Conservation (phyloP, 805 yeast species). For the Candida tibetensis region DNA sequence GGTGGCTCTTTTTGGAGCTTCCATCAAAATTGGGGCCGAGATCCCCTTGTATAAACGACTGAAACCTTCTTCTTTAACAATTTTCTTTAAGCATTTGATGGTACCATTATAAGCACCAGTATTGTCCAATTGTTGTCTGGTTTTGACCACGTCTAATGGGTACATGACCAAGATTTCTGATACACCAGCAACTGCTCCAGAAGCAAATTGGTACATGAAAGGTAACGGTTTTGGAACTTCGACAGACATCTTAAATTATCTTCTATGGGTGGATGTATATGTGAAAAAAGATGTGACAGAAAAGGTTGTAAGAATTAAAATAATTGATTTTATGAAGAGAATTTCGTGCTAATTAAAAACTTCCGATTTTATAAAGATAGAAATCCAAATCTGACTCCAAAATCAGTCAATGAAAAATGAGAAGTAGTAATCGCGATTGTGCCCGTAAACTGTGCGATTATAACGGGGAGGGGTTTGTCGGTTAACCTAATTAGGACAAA, state of each 20-base stretch:
- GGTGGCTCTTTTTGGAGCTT: slow-evolving; percentile 98
- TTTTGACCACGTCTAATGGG: slow-evolving; percentile 95
- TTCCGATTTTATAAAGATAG: no score
- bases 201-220: slow-evolving; percentile 82
- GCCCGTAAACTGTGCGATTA: background rate
- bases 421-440: background rate
- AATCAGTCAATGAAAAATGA: background rate
- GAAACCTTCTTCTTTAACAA: slow-evolving; percentile 82
- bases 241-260: background rate
- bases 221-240: slow-evolving; percentile 47
- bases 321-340: background rate
- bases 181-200: slow-evolving; percentile 96
- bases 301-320: background rate
- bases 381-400: no score
- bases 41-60: slow-evolving; percentile 88
- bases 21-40: slow-evolving; percentile 95
- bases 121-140: slow-evolving; percentile 78
- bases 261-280: no score
- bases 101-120: slow-evolving; percentile 77
- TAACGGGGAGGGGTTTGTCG: background rate
- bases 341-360: background rate
- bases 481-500: no score
- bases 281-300: no score
- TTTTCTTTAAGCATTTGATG: slow-evolving; percentile 77
- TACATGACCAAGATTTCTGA: slow-evolving; percentile 94